Conservation (phyloP, 2,329 filamentous ascomycete genomes). For the Alternaria sp. region DNA sequence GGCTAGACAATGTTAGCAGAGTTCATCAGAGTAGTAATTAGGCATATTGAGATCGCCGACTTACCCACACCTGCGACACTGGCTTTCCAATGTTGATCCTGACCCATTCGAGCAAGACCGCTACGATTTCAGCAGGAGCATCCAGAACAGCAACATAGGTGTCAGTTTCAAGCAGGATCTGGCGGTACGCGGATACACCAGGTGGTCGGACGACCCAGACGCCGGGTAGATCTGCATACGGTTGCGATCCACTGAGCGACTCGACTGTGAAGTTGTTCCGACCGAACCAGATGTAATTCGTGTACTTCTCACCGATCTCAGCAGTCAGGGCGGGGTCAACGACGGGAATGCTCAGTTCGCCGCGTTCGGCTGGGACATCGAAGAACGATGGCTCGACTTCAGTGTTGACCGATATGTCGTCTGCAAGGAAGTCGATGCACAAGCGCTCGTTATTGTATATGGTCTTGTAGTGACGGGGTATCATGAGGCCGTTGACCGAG, state of each 20-base stretch:
- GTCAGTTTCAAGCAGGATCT: slow-evolving; percentile 1
- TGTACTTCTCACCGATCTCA: not conserved
- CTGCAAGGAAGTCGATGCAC: not conserved
- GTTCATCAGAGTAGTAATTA: not conserved
- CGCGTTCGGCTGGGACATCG: not conserved
- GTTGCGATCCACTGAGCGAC: not conserved
- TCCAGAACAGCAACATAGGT: not conserved
- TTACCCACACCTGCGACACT: slow-evolving; percentile 2
- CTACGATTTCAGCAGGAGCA: not conserved
- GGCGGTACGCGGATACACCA: not conserved
- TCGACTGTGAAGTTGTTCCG: not conserved
- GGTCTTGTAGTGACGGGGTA: not conserved
- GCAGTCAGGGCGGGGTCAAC: not conserved
- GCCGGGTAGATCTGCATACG: not conserved
- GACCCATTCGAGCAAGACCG: not conserved
- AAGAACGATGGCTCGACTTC: not conserved
- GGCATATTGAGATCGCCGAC: not conserved
- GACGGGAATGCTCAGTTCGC: not conserved
- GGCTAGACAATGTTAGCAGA: not conserved
- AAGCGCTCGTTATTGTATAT: not conserved
- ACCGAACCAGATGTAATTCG: not conserved
- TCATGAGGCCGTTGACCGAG: not conserved
- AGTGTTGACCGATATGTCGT: not conserved
- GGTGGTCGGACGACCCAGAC: not conserved
- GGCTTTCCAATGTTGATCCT: not conserved